Percentiles rank a stretch among this genome's conserved stretches.
Evolutionary conservation across 2,329 filamentous ascomycete species (phyloP).

Genomic region (Cercospora brassicicola): DNA sequence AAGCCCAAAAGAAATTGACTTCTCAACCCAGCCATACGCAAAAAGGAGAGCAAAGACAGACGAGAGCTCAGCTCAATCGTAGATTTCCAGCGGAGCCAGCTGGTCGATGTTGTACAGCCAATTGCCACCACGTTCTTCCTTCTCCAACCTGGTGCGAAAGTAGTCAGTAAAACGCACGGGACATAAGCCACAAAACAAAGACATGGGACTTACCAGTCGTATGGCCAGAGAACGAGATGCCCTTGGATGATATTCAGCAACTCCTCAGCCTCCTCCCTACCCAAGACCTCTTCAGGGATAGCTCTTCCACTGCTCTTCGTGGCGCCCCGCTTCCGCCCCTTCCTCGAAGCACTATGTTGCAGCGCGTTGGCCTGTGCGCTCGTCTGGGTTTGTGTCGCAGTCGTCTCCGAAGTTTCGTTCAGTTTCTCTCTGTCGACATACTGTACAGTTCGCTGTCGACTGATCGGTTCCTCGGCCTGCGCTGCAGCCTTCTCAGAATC

Average conservation of each 20-base stretch:
- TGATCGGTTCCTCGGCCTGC: slow-evolving; percentile 37
- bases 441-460: slow-evolving; percentile 37
- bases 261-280: slow-evolving; percentile 74
- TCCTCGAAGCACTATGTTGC: slow-evolving; percentile 48
- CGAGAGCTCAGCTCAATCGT: slow-evolving; percentile 45
- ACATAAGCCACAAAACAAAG: not conserved
- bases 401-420: slow-evolving; percentile 34
- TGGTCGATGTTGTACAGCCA: slow-evolving; percentile 97
- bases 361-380: slow-evolving; percentile 13
- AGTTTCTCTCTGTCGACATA: slow-evolving; percentile 30
- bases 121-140: slow-evolving; percentile 88
- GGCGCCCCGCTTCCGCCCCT: slow-evolving; percentile 65
- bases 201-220: slow-evolving; percentile 68
- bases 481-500: slow-evolving; percentile 37
- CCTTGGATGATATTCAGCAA: slow-evolving; percentile 81
- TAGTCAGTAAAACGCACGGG: slow-evolving; percentile 18
- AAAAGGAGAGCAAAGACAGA: not conserved
- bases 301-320: slow-evolving; percentile 68
- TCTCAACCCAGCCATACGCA: not conserved
- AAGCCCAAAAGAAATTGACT: not conserved
- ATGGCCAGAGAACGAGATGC: slow-evolving; percentile 86
- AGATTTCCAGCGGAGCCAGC: slow-evolving; percentile 94
- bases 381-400: slow-evolving; percentile 30
- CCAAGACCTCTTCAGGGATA: slow-evolving; percentile 71
- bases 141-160: slow-evolving; percentile 63